Evolutionary conservation across 2,329 filamentous ascomycete species (phyloP).

Genomic region (Tolypocladium nubicola): DNA sequence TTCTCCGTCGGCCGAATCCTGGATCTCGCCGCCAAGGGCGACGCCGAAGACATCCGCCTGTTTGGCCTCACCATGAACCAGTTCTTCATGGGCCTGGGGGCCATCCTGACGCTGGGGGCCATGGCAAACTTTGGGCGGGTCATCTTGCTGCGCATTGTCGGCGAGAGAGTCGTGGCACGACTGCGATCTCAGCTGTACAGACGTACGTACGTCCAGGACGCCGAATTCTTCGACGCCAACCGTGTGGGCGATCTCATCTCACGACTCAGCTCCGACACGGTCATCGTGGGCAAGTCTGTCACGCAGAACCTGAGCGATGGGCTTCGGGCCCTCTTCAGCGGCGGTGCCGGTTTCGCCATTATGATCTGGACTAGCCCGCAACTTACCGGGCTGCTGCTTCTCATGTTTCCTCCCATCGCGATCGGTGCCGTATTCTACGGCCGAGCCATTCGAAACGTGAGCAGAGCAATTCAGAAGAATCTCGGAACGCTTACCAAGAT

Average conservation of each 20-base stretch:
- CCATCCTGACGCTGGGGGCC: constrained; percentile 72
- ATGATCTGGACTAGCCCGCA: constrained; percentile 96
- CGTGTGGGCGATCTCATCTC: constrained; percentile 94
- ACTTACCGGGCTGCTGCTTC: constrained; percentile 72
- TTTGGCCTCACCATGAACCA: constrained; percentile 79
- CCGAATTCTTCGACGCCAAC: constrained; percentile 98
- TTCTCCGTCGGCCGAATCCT: constrained; percentile 95
- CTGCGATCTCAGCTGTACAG: constrained; percentile 84
- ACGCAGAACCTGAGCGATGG: constrained; percentile 97
- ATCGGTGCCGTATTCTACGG: constrained; percentile 89
- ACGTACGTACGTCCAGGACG: constrained; percentile 90
- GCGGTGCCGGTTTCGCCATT: constrained; percentile 75
- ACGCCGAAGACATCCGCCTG: constrained; percentile 54
- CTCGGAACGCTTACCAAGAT: constrained; percentile 91
- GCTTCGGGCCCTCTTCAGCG: constrained; percentile 82
- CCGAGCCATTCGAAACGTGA: constrained; percentile 76
- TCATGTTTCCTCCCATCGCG: constrained; percentile 87
- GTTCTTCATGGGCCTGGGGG: constrained; percentile 75
- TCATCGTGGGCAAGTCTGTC: constrained; percentile 97
- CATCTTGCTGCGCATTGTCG: constrained; percentile 84
- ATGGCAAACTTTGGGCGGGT: constrained; percentile 90
- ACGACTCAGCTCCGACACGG: constrained; percentile 86
- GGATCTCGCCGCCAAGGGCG: constrained; percentile 73
- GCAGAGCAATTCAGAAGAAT: constrained; percentile 87
- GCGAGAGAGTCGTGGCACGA: constrained; percentile 85